These are phyloP conservation scores for Agaricales sp. DNA, from an alignment of 1,284 basidiomycete species.

Conservation along the genomic window DNA sequence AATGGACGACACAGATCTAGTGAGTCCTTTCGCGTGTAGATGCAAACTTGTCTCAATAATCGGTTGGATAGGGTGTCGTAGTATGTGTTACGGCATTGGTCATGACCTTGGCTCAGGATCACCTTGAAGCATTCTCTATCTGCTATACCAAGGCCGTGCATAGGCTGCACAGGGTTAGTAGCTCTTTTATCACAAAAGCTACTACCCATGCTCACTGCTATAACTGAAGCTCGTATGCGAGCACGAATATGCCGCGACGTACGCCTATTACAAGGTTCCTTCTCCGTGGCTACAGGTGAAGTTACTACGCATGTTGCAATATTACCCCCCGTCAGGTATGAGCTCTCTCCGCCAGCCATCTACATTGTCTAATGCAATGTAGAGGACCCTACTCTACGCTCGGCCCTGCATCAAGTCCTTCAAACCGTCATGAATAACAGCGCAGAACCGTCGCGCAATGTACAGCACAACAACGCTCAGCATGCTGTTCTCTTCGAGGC, in stretches of 20 bases:
- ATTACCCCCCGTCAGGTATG: conserved; percentile 88
- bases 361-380: conserved; percentile 8
- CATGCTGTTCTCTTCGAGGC: conserved; percentile 98
- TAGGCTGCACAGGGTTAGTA: conserved; percentile 70
- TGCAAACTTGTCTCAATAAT: conserved; percentile 10
- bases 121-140: conserved; percentile 81
- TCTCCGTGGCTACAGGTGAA: conserved; percentile 98
- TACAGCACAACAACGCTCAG: conserved; percentile 98
- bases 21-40: conserved; percentile 21
- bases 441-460: conserved; percentile 86
- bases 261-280: conserved; percentile 96
- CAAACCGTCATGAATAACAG: conserved; percentile 90
- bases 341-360: conserved; percentile 4
- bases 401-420: conserved; percentile 76
- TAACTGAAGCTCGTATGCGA: conserved; percentile 74
- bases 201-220: conserved; percentile 15
- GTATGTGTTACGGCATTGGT: conserved; percentile 89
- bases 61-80: conserved; percentile 86
- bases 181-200: conserved; percentile 4
- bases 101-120: conserved; percentile 92
- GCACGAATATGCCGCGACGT: conserved; percentile 80
- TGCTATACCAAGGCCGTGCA: conserved; percentile 95
- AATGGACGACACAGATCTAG: conserved; percentile 90
- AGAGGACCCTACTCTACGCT: conserved; percentile 80
- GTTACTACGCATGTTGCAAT: conserved; percentile 86